Conservation (phyloP, 2,329 filamentous ascomycete species). For the Ophiostoma australiae region DNA sequence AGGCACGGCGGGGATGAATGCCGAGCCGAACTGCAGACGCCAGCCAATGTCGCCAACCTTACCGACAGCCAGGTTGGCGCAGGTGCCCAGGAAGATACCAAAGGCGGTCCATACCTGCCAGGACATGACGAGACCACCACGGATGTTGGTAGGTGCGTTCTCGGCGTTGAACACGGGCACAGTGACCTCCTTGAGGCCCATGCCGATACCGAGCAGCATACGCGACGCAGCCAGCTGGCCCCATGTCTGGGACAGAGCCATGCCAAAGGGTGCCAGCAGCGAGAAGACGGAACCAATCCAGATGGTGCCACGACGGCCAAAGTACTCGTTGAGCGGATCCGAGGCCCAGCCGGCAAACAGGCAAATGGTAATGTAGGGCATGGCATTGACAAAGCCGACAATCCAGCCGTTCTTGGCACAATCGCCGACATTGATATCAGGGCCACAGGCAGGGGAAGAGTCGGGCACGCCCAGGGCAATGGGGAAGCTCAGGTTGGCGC, state of each 20-base stretch:
- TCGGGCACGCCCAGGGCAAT: slow-evolving; percentile 46
- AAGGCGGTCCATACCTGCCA: slow-evolving; percentile 56
- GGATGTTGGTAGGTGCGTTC: slow-evolving; percentile 62
- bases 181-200: slow-evolving; percentile 62
- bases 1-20: slow-evolving; percentile 56
- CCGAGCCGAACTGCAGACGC: slow-evolving; percentile 60
- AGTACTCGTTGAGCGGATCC: slow-evolving; percentile 47
- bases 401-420: slow-evolving; percentile 52
- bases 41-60: slow-evolving; percentile 55
- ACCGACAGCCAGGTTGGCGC: slow-evolving; percentile 60
- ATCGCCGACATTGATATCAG: slow-evolving; percentile 36
- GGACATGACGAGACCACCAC: slow-evolving; percentile 74
- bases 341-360: slow-evolving; percentile 55
- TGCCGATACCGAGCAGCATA: slow-evolving; percentile 69
- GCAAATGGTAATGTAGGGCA: slow-evolving; percentile 41
- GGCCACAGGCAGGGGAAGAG: slow-evolving; percentile 32
- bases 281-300: slow-evolving; percentile 72
- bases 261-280: slow-evolving; percentile 62
- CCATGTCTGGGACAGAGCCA: slow-evolving; percentile 67
- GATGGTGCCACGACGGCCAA: slow-evolving; percentile 55
- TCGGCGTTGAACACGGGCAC: slow-evolving; percentile 75
- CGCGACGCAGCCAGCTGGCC: slow-evolving; percentile 62
- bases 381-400: slow-evolving; percentile 55
- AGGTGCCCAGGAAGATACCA: slow-evolving; percentile 57
- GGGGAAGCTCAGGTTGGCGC: slow-evolving; percentile 59